Conservation (phyloP, 2,329 filamentous ascomycete genomes). For the Xenoacremonium recifei region DNA sequence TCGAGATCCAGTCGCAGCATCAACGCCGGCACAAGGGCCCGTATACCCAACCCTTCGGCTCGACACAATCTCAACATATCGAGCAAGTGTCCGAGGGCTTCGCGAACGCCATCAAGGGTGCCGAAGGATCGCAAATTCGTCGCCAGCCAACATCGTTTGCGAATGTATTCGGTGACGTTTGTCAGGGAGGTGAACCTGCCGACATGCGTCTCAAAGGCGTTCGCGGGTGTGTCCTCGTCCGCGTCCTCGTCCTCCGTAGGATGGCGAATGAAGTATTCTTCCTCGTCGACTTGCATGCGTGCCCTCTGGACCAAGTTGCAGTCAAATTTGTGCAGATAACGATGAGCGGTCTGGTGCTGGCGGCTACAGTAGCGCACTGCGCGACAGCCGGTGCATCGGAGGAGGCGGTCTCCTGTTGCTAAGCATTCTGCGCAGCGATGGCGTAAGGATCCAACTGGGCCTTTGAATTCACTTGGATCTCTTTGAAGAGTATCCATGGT, state of each 20-base stretch:
- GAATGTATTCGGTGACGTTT: conserved; percentile 40
- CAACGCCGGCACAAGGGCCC: conserved; percentile 21
- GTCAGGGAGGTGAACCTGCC: conserved; percentile 39
- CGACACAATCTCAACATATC: conserved; percentile 32
- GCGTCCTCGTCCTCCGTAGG: no score
- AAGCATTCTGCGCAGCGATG: no score
- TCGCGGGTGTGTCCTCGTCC: conserved; percentile 26
- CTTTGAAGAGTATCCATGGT: no score
- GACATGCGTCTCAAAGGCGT: conserved; percentile 34
- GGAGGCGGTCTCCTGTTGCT: conserved; percentile 7
- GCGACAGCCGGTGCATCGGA: conserved; percentile 39
- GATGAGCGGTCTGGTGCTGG: conserved; percentile 39
- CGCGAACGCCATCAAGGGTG: conserved; percentile 32
- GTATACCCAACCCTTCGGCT: conserved; percentile 19
- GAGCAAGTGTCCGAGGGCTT: conserved; percentile 33
- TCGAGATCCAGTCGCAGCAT: conserved; percentile 30
- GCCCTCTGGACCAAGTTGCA: conserved; percentile 38
- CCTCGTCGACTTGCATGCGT: conserved; percentile 24
- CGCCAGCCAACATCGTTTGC: conserved; percentile 23
- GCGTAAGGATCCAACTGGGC: no score
- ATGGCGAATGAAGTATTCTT: conserved; percentile 34
- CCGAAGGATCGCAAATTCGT: conserved; percentile 25
- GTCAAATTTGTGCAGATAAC: conserved; percentile 33
- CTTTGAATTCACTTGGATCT: no score
- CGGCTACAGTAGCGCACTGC: conserved; percentile 42